Evolutionary conservation across 2,329 filamentous ascomycete genomes (phyloP).

Genomic region (Colletotrichum sp.): DNA sequence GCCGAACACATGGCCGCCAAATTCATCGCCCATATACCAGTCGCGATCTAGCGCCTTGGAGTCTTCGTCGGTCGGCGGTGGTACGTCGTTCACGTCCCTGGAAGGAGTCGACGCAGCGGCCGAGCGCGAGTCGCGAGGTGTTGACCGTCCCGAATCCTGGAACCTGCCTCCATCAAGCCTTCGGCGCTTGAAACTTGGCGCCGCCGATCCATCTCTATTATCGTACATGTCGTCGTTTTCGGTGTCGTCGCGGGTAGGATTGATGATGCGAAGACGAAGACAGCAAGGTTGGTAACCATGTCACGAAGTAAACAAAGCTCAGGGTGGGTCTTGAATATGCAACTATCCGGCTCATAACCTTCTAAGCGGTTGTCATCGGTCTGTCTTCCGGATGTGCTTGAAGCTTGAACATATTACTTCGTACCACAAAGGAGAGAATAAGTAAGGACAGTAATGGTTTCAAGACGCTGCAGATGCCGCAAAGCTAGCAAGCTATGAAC

Average conservation of each 20-base stretch:
- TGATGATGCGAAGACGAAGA: not conserved
- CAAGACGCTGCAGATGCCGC: not conserved
- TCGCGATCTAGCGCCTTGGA: slow-evolving; percentile 81
- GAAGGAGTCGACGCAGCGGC: slow-evolving; percentile 26
- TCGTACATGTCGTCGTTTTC: slow-evolving; percentile 28
- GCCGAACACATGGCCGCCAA: slow-evolving; percentile 80
- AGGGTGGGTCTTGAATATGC: not conserved
- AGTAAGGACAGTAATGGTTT: no score
- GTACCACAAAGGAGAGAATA: no score
- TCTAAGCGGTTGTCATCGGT: not conserved
- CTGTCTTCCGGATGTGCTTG: not conserved
- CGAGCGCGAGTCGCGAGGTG: slow-evolving; percentile 47
- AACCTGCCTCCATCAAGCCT: slow-evolving; percentile 58
- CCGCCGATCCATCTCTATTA: slow-evolving; percentile 29
- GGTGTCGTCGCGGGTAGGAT: not conserved
- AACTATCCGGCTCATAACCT: not conserved
- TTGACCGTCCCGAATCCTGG: slow-evolving; percentile 34
- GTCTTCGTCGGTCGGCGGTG: slow-evolving; percentile 72
- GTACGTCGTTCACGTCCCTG: slow-evolving; percentile 51
- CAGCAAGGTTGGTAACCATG: not conserved
- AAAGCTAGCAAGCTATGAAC: not conserved
- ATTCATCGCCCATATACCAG: slow-evolving; percentile 91
- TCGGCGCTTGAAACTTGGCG: slow-evolving; percentile 65
- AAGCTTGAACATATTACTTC: not conserved
- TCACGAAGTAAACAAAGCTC: not conserved